Evolutionary conservation across 2,329 filamentous ascomycete genomes (phyloP).

Genomic region (Exutisphaerella laricina): DNA sequence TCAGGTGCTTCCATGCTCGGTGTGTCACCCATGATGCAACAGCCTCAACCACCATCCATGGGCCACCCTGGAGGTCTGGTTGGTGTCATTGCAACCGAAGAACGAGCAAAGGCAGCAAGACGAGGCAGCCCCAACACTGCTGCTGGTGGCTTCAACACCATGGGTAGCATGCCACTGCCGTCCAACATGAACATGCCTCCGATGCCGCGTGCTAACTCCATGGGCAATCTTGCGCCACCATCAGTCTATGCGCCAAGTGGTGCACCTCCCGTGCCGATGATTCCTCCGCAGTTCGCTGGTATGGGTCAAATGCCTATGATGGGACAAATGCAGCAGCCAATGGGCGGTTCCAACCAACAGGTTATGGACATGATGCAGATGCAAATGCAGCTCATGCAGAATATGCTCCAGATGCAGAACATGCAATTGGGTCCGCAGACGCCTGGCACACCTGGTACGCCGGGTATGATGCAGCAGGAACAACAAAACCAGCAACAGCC

Average conservation of each 20-base stretch:
- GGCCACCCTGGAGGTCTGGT: slow-evolving; percentile 71
- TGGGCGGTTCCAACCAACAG: not conserved
- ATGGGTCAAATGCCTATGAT: slow-evolving; percentile 13
- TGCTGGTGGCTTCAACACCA: slow-evolving; percentile 19
- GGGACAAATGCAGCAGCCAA: slow-evolving; percentile 22
- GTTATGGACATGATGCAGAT: slow-evolving; percentile 24
- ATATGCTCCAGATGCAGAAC: slow-evolving; percentile 36
- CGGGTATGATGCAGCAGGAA: slow-evolving; percentile 13
- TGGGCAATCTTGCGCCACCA: slow-evolving; percentile 29
- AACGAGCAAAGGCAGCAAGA: slow-evolving; percentile 69
- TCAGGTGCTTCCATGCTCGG: slow-evolving; percentile 36
- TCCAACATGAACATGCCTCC: slow-evolving; percentile 27
- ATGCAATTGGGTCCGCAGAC: slow-evolving; percentile 24
- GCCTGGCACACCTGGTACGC: slow-evolving; percentile 8
- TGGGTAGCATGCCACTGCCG: slow-evolving; percentile 25
- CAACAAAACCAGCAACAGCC: slow-evolving; percentile 12
- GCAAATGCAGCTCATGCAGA: slow-evolving; percentile 38
- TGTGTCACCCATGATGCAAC: slow-evolving; percentile 24
- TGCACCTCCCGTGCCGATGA: slow-evolving; percentile 21
- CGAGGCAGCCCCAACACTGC: slow-evolving; percentile 66
- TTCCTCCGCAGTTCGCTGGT: slow-evolving; percentile 15
- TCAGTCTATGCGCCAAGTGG: slow-evolving; percentile 25
- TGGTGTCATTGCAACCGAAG: slow-evolving; percentile 81
- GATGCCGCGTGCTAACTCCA: slow-evolving; percentile 33
- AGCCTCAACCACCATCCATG: slow-evolving; percentile 12